Base-by-base conservation (phyloP, 2,329 filamentous ascomycete genomes). In the Aureobasidium pullulans region DNA sequence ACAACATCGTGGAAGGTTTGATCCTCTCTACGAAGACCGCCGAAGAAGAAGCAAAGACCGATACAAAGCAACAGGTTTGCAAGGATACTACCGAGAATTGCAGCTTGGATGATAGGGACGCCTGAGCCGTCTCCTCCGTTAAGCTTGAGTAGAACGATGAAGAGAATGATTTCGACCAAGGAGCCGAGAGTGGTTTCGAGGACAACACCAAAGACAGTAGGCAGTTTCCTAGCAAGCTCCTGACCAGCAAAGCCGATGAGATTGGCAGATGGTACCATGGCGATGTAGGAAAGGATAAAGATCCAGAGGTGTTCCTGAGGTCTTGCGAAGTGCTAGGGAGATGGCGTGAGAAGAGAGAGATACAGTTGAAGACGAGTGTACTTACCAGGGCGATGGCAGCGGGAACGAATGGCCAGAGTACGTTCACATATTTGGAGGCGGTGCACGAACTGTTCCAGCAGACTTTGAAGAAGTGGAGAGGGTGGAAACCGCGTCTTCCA, bases 61-160 rank as follows among this genome's bases (percentile, higher is more conserved):
- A 94, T 74, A 66, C 90, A 95, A 5, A 95, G 78, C 47, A 95
- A 75, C 75, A 94, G 81, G 32, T 90, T 95, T 11, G 90, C 89
- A 34, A 95, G 73, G 43, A 95, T 87, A 0, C 88, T 92, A 16
- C 90, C 90, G 1, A 95, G 75, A 61, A 95, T 91, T 16, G 90
- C 90, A 52, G 88, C 88, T 68, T 89, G 84, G 66, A 94, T 89
- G 65, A 94, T 86, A n/a, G 63, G 61, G 7, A 70, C 62, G 15
- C 53, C 53, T 4, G 16, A 6, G 16, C 13, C 16, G 15, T 40
- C 1, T 4, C 9, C 50, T 37, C 56, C 50, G 54, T 72, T 50
- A 23, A 77, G 78, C 1, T 61, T 42, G 11, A 64, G 59, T 42
- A 95, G 75, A 1, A 91, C 82, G 75, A 92, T 86, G 73, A 94